Evolutionary conservation across 2,329 filamentous ascomycete genomes (phyloP), one percentile per base, ranked within the genome.

Genomic region (Ascochyta lentis): DNA sequence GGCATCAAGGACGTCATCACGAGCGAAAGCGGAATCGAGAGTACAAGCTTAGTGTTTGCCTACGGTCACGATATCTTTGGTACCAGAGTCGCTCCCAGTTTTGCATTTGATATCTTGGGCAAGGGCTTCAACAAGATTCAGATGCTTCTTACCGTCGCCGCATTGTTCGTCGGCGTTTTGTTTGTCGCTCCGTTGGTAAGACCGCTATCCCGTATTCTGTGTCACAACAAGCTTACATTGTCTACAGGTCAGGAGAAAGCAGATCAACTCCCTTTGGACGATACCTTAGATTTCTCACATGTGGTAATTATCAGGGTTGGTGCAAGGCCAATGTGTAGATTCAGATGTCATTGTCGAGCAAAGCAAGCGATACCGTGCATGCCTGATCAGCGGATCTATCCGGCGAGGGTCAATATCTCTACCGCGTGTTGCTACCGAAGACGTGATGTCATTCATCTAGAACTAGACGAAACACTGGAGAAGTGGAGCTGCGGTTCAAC

Each of bases 71-170:
- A 99, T 73, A 80, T 98, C 2, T 99, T 96, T 64, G 92, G 90
- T 13, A 94, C 92, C 1, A 83, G 92, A 48, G 85, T 96, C 10
- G 86, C 89, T n/a, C 95, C 95, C 0, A 96, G 92, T 75, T 87
- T 90, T 66, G 85, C 90, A 15, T 99, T 99, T 75, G 95, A 99
- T 78, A 86, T 98, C 38, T 79, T 99, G 15, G 95, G 92, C 59
- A 95, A 92, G 77, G 91, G 91, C 2, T 99, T 99, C 76, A 95
- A 94, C 73, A 97, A 96, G 81, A 72, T 92, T 52, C 90, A 92
- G 65, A 85, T 99, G 70, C 76, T 97, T 34, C 82, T 85, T 15
- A 99, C 95, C 0, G 92, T 99, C 34, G 81, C 89, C 37, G 94
- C 91, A 16, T 81, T 98, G 64, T 85, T 85, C 41, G 82, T 85